Base-by-base conservation (phyloP, 1,139 yeast genomes). In the Pichia cactophila region DNA sequence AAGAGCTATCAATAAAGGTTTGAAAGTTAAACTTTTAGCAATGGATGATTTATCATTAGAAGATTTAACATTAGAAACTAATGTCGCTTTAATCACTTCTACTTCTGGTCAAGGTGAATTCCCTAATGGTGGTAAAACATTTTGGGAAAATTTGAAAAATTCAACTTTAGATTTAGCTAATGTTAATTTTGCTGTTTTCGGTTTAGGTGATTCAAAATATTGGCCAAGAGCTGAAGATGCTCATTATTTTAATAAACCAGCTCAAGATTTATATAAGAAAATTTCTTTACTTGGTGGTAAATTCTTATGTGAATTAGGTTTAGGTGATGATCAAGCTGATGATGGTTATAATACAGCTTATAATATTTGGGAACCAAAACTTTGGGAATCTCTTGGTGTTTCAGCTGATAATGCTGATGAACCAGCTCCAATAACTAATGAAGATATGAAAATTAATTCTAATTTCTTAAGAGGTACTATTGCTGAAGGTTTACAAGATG, bases 61-160 rank as follows among this genome's bases (percentile, higher is more conserved):
- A 61, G 96, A 88, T 57, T 73, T 90, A 53, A 80, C 88, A 36
- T 75, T 78, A 46, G 96, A 87, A 66, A 86, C 86, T 54, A 87
- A 88, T 65, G 77, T 90, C 53, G 81, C 87, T 17, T 84, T 90
- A 58, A 74, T 90, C 46, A 74, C 92, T 28, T 87, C 97, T 5
- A 90, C 97, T 46, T 90, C 96, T 8, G 97, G 97, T 56, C 97
- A 90, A 74, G 97, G 97, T 74, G 97, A 90, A 69, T 83, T 90
- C 71, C 97, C 97, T 43, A 92, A 88, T 59, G 92, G 89, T 65
- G 97, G 97, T 68, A 87, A 90, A 61, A 77, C 74, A 49, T 83
- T 89, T 63, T 90, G 97, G 97, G 97, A 89, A 59, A 78, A 77
- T 40, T 68, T 90, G 57, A 89, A 87, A 69, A 68, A 86, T 31